Percentiles rank a stretch among this genome's conserved stretches.
Conservation (phyloP, 2,329 filamentous ascomycete genomes). For the Paecilomyces variotii region DNA sequence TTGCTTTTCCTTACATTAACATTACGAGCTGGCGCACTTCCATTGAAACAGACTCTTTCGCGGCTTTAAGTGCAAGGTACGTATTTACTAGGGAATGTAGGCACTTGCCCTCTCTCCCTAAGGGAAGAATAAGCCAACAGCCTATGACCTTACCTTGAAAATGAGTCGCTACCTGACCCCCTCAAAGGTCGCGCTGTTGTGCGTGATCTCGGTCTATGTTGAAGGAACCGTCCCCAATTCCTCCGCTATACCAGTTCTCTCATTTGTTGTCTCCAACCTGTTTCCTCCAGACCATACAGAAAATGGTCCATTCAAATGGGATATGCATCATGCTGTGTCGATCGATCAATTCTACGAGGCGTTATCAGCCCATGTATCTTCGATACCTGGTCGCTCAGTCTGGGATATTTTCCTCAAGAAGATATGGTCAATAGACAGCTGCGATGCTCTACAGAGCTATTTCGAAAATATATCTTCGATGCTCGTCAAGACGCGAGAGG, state of each 20-base stretch:
- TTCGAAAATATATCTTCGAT: slow-evolving; percentile 54
- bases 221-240: slow-evolving; percentile 60
- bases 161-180: slow-evolving; percentile 86
- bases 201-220: slow-evolving; percentile 73
- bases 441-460: slow-evolving; percentile 72
- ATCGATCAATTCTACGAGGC: slow-evolving; percentile 42
- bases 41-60: background rate
- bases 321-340: slow-evolving; percentile 26
- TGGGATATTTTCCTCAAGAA: slow-evolving; percentile 78
- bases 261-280: slow-evolving; percentile 68
- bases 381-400: slow-evolving; percentile 66
- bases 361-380: slow-evolving; percentile 39
- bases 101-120: background rate
- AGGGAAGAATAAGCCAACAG: background rate
- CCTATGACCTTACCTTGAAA: slow-evolving; percentile 3
- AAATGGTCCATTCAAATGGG: slow-evolving; percentile 14
- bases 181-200: slow-evolving; percentile 74
- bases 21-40: background rate
- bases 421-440: slow-evolving; percentile 75
- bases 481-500: slow-evolving; percentile 55
- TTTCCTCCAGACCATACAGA: slow-evolving; percentile 37
- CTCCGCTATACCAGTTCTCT: slow-evolving; percentile 66
- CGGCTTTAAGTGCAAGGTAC: background rate
- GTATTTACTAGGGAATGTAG: background rate
- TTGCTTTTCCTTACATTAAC: too few species aligned